Conservation (phyloP, 140 eudicot species). For the Erigeron philadelphicus region DNA sequence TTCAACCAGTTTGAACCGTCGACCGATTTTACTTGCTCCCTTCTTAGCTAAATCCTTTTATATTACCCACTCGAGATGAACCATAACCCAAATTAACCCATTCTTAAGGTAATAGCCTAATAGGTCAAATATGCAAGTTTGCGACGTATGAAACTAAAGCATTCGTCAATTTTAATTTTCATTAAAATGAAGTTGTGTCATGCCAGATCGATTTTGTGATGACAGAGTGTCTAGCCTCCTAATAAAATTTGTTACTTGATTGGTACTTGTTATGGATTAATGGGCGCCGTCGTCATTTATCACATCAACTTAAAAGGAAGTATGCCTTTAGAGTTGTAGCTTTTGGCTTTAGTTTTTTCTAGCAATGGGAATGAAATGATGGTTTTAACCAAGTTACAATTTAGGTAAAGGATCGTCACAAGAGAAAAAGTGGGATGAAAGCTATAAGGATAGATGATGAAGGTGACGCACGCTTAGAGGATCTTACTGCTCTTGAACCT, state of each 20-base stretch:
- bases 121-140: neutral
- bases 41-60: neutral
- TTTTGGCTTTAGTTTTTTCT: neutral
- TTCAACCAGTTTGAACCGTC: neutral
- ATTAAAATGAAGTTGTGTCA: neutral
- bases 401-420: slow-evolving; percentile 82
- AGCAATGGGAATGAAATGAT: neutral
- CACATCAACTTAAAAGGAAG: neutral
- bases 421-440: slow-evolving; percentile 61
- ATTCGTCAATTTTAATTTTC: neutral
- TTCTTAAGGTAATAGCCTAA: neutral
- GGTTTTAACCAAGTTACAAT: neutral
- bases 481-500: slow-evolving; percentile 48
- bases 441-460: slow-evolving; percentile 85
- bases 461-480: slow-evolving; percentile 89
- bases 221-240: neutral
- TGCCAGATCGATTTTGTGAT: neutral
- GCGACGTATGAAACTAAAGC: neutral
- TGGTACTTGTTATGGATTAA: neutral
- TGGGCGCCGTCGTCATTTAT: slow-evolving; percentile 2
- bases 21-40: neutral
- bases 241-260: neutral
- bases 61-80: neutral
- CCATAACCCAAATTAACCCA: neutral
- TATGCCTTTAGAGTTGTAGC: neutral